phyloP scores from a whole-genome alignment of 345 rosid genomes.

The Euclidium syriacum region DNA sequence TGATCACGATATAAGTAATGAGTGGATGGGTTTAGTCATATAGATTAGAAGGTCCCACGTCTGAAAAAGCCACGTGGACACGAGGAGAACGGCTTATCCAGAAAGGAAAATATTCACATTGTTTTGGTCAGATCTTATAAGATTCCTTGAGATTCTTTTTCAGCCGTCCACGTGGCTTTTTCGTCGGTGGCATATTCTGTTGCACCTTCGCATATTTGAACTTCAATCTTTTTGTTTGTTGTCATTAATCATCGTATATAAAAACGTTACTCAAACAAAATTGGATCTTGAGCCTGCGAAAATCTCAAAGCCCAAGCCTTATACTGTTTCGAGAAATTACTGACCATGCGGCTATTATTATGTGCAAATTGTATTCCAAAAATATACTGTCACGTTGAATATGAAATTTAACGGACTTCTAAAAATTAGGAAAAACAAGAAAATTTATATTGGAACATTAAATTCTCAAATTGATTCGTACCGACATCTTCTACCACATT shows the following conservation, averaged over 20 bases:
- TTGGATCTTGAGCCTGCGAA: background rate
- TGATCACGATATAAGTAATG: conserved; percentile 3
- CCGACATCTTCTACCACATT: conserved; percentile 8
- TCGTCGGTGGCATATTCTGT: conserved; percentile 29
- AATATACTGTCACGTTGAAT: background rate
- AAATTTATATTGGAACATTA: background rate
- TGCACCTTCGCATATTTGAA: conserved; percentile 6
- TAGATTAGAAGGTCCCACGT: conserved; percentile 27
- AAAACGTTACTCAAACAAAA: background rate
- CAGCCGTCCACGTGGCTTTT: conserved; percentile 22
- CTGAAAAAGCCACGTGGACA: conserved; percentile 18
- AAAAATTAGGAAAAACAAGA: background rate
- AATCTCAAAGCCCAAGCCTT: background rate
- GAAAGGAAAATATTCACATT: conserved; percentile 7
- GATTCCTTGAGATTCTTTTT: background rate
- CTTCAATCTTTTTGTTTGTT: background rate
- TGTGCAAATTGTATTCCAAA: background rate
- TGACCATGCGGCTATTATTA: background rate
- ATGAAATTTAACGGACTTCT: background rate
- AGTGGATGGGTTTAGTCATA: conserved; percentile 22
- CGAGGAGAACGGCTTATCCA: conserved; percentile 24
- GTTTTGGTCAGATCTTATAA: conserved; percentile 7
- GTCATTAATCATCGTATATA: background rate
- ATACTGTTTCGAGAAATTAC: background rate
- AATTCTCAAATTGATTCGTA: conserved; percentile 5